Evolutionary conservation across 306 rosid species (phyloP), one percentile per base, ranked within the genome.

Genomic region (Benincasa hispida): DNA sequence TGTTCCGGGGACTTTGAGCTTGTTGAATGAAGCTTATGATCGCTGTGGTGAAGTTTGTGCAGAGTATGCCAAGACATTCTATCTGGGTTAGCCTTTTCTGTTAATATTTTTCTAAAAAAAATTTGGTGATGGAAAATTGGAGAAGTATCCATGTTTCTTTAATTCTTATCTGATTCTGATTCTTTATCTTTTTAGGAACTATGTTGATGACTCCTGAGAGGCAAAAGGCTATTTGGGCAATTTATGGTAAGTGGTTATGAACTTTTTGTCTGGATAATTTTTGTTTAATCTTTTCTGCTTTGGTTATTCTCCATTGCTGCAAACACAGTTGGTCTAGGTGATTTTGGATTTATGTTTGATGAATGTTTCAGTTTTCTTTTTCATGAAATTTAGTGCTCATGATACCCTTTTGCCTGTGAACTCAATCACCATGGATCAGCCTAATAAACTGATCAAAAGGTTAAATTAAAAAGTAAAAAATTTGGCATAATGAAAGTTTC

Each of bases 31-130:
- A 22, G 93, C 98, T 30, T 93, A 88, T 85, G 87, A 88, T 73
- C 86, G 98, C 8, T 91, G 98, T 84, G 96, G 93, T 34, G 92
- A 93, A 76, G 96, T 93, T 11, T 93, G 98, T 74, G 95, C 98
- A 68, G 98, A 93, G 80, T 93, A 93, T 86, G 98, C 98, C 48
- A 93, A 93, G 78, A 93, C 98, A 22, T 93, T 93, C 81, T 91
- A 89, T 79, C 82, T 93, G 37, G 98, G 98, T 93, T 82, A 69
- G 54, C 30, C 51, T 54, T 68, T 50, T 69, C 27, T 35, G 51
- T 75, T n/a, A 1, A 34, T 10, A 34, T 53, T 50, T 22, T 10
- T 47, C 32, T 39, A 19, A 6, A 32, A n/a, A 65, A 65, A 32
- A 11, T 60, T 60, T 62, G 24, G 45, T 30, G 21, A 62, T 62